Base-by-base conservation (phyloP, 352 stramenopile genomes). In the Discostella stelligera region DNA sequence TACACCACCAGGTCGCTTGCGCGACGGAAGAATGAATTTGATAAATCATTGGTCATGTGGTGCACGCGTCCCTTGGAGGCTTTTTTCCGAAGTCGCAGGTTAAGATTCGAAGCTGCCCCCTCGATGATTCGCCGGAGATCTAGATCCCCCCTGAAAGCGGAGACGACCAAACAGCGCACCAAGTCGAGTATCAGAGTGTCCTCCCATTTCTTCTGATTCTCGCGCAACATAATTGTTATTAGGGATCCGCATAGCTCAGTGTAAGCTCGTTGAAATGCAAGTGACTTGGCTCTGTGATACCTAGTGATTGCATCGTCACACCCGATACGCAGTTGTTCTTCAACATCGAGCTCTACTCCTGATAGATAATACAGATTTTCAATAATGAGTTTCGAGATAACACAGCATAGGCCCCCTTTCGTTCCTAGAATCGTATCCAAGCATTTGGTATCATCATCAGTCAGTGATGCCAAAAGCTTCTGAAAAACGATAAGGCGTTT, bases 291-390 rank as follows among this genome's bases (percentile, higher is more conserved):
- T 79, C 50, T 71, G 62, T 76, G 41, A 32, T 71, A 74, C 10
- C 56, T 41, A 41, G 55, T 67, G 49, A 64, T 48, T 44, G 58
- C 7, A 60, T 76, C 64, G n/a, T 64, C 39, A 25, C 53, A 66
- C 11, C 52, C 44, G 32, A 61, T 60, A 41, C 41, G 18, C n/a
- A 11, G 32, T 66, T 70, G 59, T 55, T 79, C 56, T 76, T 83
- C 64, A 44, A 76, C 21, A 30, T 72, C 71, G 18, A 69, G 62
- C 18, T 62, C 56, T n/a, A 69, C 68, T 39, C 68, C 71, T 50
- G 69, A 71, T 21, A 83, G 21, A 16, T 66, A 72, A 55, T 76
- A 83, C 18, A 83, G 21, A 48, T 83, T 79, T 23, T 79, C 58
- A 11, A 76, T 53, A 11, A 83, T 69, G 11, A 16, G 60, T 30